Evolutionary conservation across 2,329 filamentous ascomycete species (phyloP), one percentile per base, ranked within the genome.

Genomic region (Neospermospora avenae): DNA sequence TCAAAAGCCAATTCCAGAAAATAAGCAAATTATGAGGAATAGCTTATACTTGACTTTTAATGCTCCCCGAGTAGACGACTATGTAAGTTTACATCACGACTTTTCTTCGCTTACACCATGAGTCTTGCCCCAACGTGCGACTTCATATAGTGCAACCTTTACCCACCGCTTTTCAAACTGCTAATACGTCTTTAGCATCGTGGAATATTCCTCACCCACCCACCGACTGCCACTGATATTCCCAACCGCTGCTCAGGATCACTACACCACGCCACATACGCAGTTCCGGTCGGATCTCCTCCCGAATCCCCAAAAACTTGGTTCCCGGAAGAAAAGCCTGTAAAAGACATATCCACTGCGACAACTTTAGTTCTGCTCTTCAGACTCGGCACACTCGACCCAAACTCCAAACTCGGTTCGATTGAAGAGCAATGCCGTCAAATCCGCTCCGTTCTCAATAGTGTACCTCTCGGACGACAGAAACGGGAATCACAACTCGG

Each of bases 41-140:
- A 65, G 64, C 16, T 54, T 69, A 4, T 69, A 69, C 28, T 60
- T 69, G 3, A 67, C 65, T 11, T 68, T 69, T 45, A 67, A 69
- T 24, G 68, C 66, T 22, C 68, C 68, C 0, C 55, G 63, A 35
- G 65, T 67, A 2, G 66, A 69, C 37, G 68, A 69, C 16, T 69
- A 67, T 57, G 68, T 68, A 61, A 6, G 55, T 64, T 16, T 18
- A n/a, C 8, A n/a, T 39, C 48, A 10, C 39, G 11, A 14, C 39
- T 16, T 34, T 20, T 18, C 31, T 34, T 31, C 34, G 1, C 18
- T 48, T 34, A 48, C 45, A 48, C 34, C 53, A 45, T 25, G 53
- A 34, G 35, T 6, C 39, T 34, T 53, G 20, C 24, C 14, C 39
- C 59, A n/a, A 45, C 39, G 2, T 7, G 35, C 45, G 14, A n/a